These are phyloP conservation scores for Stevia rebaudiana DNA, from an alignment of 140 eudicot genomes.

Conservation along the genomic window DNA sequence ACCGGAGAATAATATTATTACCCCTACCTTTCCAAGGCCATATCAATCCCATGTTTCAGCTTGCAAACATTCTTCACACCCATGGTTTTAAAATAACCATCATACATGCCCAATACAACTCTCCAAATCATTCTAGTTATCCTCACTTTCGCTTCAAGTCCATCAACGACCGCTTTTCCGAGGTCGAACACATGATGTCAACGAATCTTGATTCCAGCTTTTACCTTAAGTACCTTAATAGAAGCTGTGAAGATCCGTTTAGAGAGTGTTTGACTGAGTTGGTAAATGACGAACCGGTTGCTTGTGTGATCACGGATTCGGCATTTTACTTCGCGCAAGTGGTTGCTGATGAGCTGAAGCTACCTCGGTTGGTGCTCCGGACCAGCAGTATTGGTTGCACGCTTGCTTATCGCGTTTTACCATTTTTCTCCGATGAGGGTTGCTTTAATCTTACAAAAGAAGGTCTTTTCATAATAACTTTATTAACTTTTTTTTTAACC, in stretches of 20 bases:
- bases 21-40: constrained; percentile 45
- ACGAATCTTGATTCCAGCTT: background rate
- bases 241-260: constrained; percentile 29
- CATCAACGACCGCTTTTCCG: constrained; percentile 16
- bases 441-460: background rate
- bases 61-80: constrained; percentile 40
- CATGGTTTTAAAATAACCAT: constrained; percentile 36
- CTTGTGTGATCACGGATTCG: constrained; percentile 32
- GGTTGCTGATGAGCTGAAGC: constrained; percentile 16
- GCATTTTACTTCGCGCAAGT: constrained; percentile 19
- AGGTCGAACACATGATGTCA: background rate
- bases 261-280: constrained; percentile 23
- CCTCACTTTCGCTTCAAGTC: constrained; percentile 36
- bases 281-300: constrained; percentile 19
- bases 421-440: constrained; percentile 1
- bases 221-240: constrained; percentile 15
- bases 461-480: background rate
- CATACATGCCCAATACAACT: constrained; percentile 35
- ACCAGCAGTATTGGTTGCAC: constrained; percentile 10
- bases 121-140: constrained; percentile 31
- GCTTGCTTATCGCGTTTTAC: constrained; percentile 6
- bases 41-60: constrained; percentile 41
- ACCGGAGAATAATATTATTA: constrained; percentile 29
- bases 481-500: no score
- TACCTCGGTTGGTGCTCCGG: constrained; percentile 19